Evolutionary conservation across 345 rosid species (phyloP).

Genomic region (Linum lewisii): DNA sequence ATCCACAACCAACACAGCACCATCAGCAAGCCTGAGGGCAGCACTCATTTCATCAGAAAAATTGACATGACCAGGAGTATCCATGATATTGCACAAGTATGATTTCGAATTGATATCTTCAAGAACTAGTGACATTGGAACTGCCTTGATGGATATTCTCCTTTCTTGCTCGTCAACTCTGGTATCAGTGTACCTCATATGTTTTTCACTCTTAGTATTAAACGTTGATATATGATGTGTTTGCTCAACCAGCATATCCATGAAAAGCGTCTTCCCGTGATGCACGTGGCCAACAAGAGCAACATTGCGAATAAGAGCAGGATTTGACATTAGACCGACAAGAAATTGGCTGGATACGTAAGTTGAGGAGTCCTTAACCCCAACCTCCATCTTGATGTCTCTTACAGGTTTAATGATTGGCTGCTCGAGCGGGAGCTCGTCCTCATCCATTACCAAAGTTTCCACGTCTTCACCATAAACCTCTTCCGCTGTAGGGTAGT

Average conservation of each 20-base stretch:
- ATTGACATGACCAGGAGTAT: constrained; percentile 90
- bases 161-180: constrained; percentile 96
- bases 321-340: constrained; percentile 89
- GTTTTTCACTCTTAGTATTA: constrained; percentile 74
- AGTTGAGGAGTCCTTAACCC: constrained; percentile 84
- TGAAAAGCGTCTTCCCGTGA: constrained; percentile 86
- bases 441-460: constrained; percentile 94
- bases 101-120: constrained; percentile 93
- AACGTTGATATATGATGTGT: constrained; percentile 88
- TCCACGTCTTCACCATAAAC: constrained; percentile 94
- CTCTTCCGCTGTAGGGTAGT: constrained; percentile 96
- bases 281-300: constrained; percentile 95
- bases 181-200: constrained; percentile 84
- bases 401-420: constrained; percentile 83
- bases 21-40: constrained; percentile 85
- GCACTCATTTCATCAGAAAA: constrained; percentile 84
- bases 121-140: constrained; percentile 94
- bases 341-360: constrained; percentile 92
- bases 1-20: constrained; percentile 91
- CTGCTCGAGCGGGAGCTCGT: constrained; percentile 80
- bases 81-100: constrained; percentile 80
- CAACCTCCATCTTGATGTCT: constrained; percentile 81
- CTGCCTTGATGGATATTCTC: constrained; percentile 84
- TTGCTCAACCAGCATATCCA: constrained; percentile 99
- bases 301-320: constrained; percentile 75